Base-by-base conservation (phyloP, 192 early-diverging fungal genomes). In the Thamnidium elegans region DNA sequence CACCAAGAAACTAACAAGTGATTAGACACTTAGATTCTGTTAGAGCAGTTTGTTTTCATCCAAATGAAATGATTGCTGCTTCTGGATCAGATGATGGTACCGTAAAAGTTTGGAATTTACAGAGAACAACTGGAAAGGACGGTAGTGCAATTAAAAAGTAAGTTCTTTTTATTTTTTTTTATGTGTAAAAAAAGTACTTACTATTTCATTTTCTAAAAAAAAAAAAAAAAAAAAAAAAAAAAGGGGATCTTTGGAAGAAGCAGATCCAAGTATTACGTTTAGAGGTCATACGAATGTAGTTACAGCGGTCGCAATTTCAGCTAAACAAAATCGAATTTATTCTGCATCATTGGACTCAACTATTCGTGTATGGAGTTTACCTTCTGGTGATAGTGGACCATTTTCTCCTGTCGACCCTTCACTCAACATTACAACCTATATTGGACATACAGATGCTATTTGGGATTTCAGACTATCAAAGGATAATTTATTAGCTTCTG, bases 361-460 rank as follows among this genome's bases (percentile, higher is more conserved):
- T 0, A 77, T 94, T 26, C 71, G 86, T 17, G 77, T 80, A 0
- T 94, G 89, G 80, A 68, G 66, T 17, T 66, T 91, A 21, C 89
- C 88, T 34, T 46, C 80, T 3, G 65, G 78, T 55, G 69, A 77
- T 50, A 76, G 76, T 60, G 80, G 81, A 14, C 62, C 79, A 3
- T 93, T 88, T 73, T 67, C 81, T 7, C 69, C 79, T 26, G 2
- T 66, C 81, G 84, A 85, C 60, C 71, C 76, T 9, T 75, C 81
- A 6, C 32, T 85, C 42, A 78, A 86, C 26, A 59, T 78, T 13
- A 77, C 85, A 15, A 85, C 84, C 1, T 90, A 82, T 56, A 81
- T 92, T 31, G 90, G 89, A 2, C 93, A 94, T 67, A 89, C 92
- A 1, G 91, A 92, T 63, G 83, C 84, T 5, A 86, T 94, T n/a